Percentiles rank a stretch among this genome's conserved stretches.
These are phyloP conservation scores for Boechera stricta DNA, from an alignment of 345 rosid species.

Conservation along the genomic window DNA sequence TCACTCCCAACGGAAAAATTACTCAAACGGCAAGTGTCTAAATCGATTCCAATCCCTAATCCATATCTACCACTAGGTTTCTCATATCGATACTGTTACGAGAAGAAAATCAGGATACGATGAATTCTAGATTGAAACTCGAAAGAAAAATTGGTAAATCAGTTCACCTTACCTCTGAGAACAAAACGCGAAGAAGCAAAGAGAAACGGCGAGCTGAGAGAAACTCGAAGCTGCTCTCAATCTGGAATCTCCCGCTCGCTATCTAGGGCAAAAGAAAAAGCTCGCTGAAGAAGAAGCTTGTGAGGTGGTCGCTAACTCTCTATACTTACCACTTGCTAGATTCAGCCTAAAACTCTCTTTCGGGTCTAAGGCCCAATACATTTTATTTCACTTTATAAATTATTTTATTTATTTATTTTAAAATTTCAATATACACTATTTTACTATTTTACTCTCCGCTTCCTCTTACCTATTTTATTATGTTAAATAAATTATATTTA, in stretches of 20 bases:
- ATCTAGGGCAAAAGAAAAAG: conserved; percentile 30
- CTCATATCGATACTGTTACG: not conserved
- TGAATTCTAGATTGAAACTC: conserved; percentile 22
- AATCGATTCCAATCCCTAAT: conserved; percentile 25
- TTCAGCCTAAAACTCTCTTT: conserved; percentile 37
- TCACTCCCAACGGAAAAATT: not conserved
- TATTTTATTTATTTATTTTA: too few species aligned
- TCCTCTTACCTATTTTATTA: too few species aligned
- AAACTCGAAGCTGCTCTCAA: conserved; percentile 33
- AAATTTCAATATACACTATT: too few species aligned
- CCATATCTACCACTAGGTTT: conserved; percentile 7
- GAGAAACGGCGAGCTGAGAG: conserved; percentile 18
- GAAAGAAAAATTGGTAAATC: not conserved
- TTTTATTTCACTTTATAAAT: not conserved
- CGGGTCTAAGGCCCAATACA: conserved; percentile 40
- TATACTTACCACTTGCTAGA: conserved; percentile 28
- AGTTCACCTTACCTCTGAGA: conserved; percentile 20
- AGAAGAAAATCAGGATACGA: not conserved
- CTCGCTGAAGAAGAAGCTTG: conserved; percentile 24
- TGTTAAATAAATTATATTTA: too few species aligned
- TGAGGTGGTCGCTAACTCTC: conserved; percentile 34
- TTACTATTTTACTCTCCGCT: too few species aligned
- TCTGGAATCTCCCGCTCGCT: conserved; percentile 39
- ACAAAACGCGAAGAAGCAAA: conserved; percentile 17
- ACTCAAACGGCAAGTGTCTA: not conserved